Evolutionary conservation across 768 basidiomycete genomes (phyloP).

Genomic region (Agaricus sinodeliciosus): DNA sequence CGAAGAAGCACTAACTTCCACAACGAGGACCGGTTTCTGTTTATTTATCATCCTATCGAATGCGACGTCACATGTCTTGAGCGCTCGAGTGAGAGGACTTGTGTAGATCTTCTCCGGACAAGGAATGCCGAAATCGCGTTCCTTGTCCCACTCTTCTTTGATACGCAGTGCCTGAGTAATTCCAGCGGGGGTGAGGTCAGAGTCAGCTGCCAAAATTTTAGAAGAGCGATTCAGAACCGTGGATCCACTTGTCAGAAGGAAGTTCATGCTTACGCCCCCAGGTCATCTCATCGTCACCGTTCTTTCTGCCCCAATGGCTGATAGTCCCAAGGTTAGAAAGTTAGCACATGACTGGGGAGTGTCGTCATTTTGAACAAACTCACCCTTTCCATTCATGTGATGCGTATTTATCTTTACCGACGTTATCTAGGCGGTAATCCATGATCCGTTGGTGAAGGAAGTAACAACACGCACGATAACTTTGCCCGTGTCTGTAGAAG

Average conservation of each 20-base stretch:
- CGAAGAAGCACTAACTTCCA: conserved; percentile 41
- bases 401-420: conserved; percentile 54
- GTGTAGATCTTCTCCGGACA: conserved; percentile 51
- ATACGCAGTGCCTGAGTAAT: conserved; percentile 46
- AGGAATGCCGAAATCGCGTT: conserved; percentile 37
- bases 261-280: conserved; percentile 62
- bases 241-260: not conserved
- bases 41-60: conserved; percentile 33
- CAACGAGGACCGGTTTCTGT: conserved; percentile 31
- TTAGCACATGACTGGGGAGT: not conserved
- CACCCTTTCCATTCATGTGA: conserved; percentile 46
- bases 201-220: conserved; percentile 44
- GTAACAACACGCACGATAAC: conserved; percentile 46
- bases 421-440: conserved; percentile 45
- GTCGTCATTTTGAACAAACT: conserved; percentile 29
- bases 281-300: conserved; percentile 56
- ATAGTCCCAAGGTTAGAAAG: not conserved
- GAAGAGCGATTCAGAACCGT: not conserved
- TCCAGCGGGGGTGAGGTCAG: conserved; percentile 54
- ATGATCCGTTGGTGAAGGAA: not conserved
- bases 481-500: conserved; percentile 67
- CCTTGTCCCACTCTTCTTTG: conserved; percentile 40
- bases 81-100: conserved; percentile 59
- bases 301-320: conserved; percentile 57
- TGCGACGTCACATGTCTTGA: conserved; percentile 48